Evolutionary conservation across 306 rosid species (phyloP).

Genomic region (Carpinus viminea): DNA sequence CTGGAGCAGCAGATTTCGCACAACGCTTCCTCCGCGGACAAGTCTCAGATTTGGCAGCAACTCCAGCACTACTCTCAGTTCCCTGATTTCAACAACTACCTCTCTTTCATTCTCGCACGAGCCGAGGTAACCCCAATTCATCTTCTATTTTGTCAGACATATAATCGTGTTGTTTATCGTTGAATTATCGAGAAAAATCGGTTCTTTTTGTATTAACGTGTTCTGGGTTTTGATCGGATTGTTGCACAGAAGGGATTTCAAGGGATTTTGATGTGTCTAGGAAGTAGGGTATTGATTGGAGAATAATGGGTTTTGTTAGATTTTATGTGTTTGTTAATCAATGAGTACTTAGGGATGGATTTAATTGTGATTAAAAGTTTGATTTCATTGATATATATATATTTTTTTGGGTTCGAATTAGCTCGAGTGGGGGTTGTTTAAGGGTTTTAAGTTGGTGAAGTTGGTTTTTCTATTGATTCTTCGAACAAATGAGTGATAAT

Average conservation of each 20-base stretch:
- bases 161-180: background rate
- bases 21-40: conserved; percentile 73
- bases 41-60: conserved; percentile 98
- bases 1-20: conserved; percentile 97
- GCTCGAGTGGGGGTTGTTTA: background rate
- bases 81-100: conserved; percentile 96
- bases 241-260: background rate
- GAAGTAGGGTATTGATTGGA: background rate
- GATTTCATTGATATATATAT: background rate
- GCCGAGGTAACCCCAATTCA: conserved; percentile 60
- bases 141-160: background rate
- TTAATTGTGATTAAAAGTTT: background rate
- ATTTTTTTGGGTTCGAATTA: background rate
- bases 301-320: background rate
- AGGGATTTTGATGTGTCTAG: background rate
- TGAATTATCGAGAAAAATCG: background rate
- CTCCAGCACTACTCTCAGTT: conserved; percentile 85
- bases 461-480: background rate
- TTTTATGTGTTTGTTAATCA: background rate
- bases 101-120: conserved; percentile 83
- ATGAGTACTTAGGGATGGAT: background rate
- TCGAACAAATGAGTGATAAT: background rate
- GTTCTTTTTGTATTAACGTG: background rate
- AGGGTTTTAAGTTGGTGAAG: background rate
- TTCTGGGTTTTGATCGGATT: conserved; percentile 4